Evolutionary conservation across 2,329 filamentous ascomycete genomes (phyloP), one percentile per base, ranked within the genome.

Genomic region (Rhynchosporium secalis): DNA sequence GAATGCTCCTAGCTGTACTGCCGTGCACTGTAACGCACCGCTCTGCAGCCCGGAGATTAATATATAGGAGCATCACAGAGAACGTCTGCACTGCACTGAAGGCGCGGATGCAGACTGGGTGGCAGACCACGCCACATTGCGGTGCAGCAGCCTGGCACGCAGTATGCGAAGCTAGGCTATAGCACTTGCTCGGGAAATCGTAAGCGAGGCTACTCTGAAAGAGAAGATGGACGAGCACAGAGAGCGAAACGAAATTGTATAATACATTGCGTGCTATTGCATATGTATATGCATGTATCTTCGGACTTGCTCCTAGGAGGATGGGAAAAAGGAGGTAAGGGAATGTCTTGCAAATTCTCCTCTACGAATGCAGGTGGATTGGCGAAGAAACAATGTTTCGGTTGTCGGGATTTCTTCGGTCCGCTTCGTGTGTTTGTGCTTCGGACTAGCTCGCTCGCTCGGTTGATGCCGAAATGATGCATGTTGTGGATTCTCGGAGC

Each of bases 41-140:
- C 36, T n/a, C 20, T 56, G 58, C 58, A 38, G 45, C 40, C 48
- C 58, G 58, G 58, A 60, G 58, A 60, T 60, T 56, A 60, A 48
- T 48, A 56, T 12, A 47, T 26, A 52, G 38, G 41, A 55, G 26
- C 48, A 55, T 60, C 48, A n/a, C 58, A 38, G 52, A 8, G 20
- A 56, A 33, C 2, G 4, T 56, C 38, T 45, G 52, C 40, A 56
- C 15, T 33, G 48, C 40, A 54, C 13, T 26, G 29, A 36, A 5
- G 33, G 33, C 33, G 33, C 33, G 9, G 6, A 36, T 10, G 33
- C 6, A 5, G 6, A 36, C 33, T 36, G 33, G 9, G 20, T 20
- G 33, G 33, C 2, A 36, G 9, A 36, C 33, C 33, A 10, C 33
- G 9, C 9, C 33, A 2, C 33, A 36, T 5, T 36, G 33, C 46